phyloP scores from a whole-genome alignment of 2,329 filamentous ascomycete species.

The Diaporthe sp. region DNA sequence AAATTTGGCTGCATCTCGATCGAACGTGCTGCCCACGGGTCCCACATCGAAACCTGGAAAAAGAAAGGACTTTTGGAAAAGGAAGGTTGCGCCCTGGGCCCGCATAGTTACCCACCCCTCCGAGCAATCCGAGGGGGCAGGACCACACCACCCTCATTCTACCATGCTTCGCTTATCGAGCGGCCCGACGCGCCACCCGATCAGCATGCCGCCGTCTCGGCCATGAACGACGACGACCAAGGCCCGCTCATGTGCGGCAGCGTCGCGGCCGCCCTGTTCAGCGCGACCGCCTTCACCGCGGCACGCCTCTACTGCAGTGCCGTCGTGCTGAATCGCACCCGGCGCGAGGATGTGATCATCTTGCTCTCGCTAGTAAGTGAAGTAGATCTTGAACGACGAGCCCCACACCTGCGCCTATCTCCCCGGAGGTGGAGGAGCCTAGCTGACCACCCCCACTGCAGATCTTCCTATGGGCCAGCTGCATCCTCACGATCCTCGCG shows the following conservation, averaged over 20 bases:
- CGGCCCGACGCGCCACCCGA: slow-evolving; percentile 8
- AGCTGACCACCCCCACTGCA: neutral
- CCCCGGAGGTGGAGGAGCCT: too few relatives aligned
- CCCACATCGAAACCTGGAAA: too few relatives aligned
- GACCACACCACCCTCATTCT: too few relatives aligned
- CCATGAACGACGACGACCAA: slow-evolving; percentile 6
- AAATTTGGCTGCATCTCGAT: too few relatives aligned
- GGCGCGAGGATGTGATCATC: neutral
- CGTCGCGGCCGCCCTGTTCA: slow-evolving; percentile 8
- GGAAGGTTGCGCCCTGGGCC: too few relatives aligned
- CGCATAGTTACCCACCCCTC: too few relatives aligned
- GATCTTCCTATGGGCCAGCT: neutral
- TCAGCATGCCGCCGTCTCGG: neutral
- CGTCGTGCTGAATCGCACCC: neutral
- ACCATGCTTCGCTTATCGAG: slow-evolving; percentile 1
- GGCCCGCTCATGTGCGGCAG: slow-evolving; percentile 11
- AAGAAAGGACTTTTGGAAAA: neutral
- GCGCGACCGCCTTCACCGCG: neutral
- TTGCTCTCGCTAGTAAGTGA: neutral
- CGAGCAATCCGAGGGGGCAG: too few relatives aligned
- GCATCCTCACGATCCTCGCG: neutral
- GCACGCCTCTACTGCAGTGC: slow-evolving; percentile 2
- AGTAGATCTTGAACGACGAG: too few relatives aligned
- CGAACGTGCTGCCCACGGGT: too few relatives aligned
- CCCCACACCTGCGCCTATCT: neutral